Evolutionary conservation across 495 filamentous ascomycete species (phyloP).

Genomic region (Neurospora africana): DNA sequence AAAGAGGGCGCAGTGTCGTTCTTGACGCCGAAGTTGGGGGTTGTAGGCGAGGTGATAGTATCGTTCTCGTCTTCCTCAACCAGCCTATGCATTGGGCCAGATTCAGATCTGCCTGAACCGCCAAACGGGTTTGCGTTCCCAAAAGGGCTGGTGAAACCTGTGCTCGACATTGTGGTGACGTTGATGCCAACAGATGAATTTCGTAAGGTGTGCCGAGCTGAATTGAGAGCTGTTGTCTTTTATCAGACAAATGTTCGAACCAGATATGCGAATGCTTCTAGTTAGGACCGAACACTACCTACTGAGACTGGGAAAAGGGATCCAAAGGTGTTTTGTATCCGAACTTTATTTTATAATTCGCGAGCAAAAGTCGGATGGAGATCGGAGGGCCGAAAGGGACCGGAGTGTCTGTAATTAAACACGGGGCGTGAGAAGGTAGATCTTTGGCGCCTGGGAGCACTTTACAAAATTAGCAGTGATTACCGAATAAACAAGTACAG

Average conservation of each 20-base stretch:
- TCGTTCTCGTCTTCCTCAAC: slow-evolving; percentile 53
- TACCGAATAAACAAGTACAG: background rate
- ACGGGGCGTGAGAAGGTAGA: background rate
- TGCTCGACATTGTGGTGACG: slow-evolving; percentile 33
- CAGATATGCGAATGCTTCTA: background rate
- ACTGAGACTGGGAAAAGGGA: background rate
- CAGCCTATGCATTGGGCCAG: slow-evolving; percentile 38
- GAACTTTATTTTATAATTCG: background rate
- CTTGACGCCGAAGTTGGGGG: slow-evolving; percentile 33
- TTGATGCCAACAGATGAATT: background rate
- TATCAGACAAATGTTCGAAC: background rate
- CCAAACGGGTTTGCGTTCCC: slow-evolving; percentile 47
- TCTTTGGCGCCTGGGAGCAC: background rate
- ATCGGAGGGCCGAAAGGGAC: background rate
- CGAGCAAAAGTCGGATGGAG: background rate
- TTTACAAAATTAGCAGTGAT: background rate
- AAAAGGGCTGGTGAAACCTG: slow-evolving; percentile 45
- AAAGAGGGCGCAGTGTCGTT: slow-evolving; percentile 19
- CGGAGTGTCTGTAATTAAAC: background rate
- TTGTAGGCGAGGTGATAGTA: slow-evolving; percentile 45
- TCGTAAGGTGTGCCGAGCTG: background rate
- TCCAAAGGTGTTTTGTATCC: background rate
- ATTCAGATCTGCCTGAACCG: slow-evolving; percentile 17
- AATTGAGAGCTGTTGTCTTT: background rate
- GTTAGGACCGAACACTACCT: background rate